These are phyloP conservation scores for Phascolomyces articulosus DNA, from an alignment of 371 early-diverging fungal genomes.

Conservation along the genomic window DNA sequence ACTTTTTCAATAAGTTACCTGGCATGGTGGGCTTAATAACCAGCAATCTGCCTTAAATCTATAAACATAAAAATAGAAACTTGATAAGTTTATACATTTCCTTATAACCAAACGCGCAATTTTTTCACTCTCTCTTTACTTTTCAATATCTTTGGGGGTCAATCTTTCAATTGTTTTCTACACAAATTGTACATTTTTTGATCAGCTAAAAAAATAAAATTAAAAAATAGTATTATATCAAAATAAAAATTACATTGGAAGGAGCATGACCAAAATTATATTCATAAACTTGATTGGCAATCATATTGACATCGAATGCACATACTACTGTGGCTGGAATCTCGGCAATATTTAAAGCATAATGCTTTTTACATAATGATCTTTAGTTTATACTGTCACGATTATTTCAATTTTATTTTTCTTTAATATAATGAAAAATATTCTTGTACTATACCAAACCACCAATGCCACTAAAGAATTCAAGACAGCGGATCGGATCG, in stretches of 20 bases:
- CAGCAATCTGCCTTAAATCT: constrained; percentile 71
- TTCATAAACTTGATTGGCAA: constrained; percentile 72
- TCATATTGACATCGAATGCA: constrained; percentile 74
- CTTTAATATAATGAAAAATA: background rate
- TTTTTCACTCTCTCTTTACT: constrained; percentile 22
- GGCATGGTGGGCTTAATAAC: constrained; percentile 88
- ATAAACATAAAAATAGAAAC: background rate
- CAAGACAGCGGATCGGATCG: constrained; percentile 57
- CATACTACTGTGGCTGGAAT: constrained; percentile 51
- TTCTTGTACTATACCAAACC: constrained; percentile 50
- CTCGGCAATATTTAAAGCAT: constrained; percentile 62
- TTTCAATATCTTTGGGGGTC: constrained; percentile 60
- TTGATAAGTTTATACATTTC: too few relatives aligned
- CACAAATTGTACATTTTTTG: background rate
- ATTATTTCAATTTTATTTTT: background rate
- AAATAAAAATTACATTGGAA: constrained; percentile 41
- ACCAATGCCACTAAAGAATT: constrained; percentile 82
- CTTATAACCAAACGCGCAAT: too few relatives aligned
- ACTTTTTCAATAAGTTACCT: constrained; percentile 31
- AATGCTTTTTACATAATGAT: constrained; percentile 47
- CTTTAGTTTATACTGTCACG: background rate
- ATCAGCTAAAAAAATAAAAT: background rate
- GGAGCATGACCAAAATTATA: constrained; percentile 64
- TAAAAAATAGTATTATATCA: background rate
- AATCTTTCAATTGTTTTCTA: constrained; percentile 70